Percentiles rank a stretch among this genome's conserved stretches.
These are phyloP conservation scores for Camelina laxa DNA, from an alignment of 345 rosid genomes.

Conservation along the genomic window DNA sequence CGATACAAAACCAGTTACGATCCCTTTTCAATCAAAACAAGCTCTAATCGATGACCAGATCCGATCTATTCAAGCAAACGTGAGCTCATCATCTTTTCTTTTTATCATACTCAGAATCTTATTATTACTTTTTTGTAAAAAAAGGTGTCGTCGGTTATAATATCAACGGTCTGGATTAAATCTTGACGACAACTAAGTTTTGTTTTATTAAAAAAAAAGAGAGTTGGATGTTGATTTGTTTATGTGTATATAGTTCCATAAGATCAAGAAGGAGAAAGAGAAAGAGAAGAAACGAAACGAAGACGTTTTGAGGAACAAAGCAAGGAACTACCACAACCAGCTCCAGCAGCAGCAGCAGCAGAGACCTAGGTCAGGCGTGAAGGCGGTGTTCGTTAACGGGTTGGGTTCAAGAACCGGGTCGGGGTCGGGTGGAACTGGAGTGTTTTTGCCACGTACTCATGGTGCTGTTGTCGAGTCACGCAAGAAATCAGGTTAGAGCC, in stretches of 20 bases:
- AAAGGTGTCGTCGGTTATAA: slow-evolving; percentile 11
- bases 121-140: neutral
- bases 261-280: slow-evolving; percentile 54
- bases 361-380: slow-evolving; percentile 53
- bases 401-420: slow-evolving; percentile 50
- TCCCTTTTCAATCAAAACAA: slow-evolving; percentile 54
- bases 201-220: neutral
- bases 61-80: slow-evolving; percentile 61
- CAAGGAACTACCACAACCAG: slow-evolving; percentile 23
- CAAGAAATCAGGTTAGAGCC: slow-evolving; percentile 61
- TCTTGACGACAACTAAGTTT: neutral
- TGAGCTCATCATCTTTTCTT: slow-evolving; percentile 27
- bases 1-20: slow-evolving; percentile 30
- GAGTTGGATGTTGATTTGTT: neutral
- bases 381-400: slow-evolving; percentile 67
- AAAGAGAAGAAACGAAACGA: slow-evolving; percentile 46
- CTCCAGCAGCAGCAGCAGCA: slow-evolving; percentile 25
- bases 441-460: slow-evolving; percentile 73
- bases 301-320: slow-evolving; percentile 42
- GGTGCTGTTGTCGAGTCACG: slow-evolving; percentile 52
- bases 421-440: slow-evolving; percentile 80
- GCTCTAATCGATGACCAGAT: slow-evolving; percentile 65
- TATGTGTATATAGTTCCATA: slow-evolving; percentile 41
- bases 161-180: slow-evolving; percentile 27
- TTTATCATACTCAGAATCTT: neutral